phyloP scores from a whole-genome alignment of 768 basidiomycete species.

The Candolleomyces aberdarensis region DNA sequence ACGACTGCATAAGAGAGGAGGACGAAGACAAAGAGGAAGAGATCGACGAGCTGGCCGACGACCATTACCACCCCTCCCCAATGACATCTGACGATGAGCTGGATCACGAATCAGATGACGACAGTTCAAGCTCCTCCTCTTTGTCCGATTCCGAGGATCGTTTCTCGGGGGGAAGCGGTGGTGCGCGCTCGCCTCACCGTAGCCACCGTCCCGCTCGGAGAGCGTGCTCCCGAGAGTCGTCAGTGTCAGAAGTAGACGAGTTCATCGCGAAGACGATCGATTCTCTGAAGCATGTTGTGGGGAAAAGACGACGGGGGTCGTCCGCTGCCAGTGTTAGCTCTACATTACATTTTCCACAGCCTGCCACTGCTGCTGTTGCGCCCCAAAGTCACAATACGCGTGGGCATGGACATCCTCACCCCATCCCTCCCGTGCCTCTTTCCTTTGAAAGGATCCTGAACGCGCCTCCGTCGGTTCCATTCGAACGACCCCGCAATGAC shows the following conservation, averaged over 20 bases:
- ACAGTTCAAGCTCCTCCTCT: neutral
- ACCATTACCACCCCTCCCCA: neutral
- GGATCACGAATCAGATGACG: neutral
- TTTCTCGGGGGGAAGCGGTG: no score
- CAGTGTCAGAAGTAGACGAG: conserved; percentile 3
- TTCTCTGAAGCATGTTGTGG: conserved; percentile 1
- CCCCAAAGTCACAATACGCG: neutral
- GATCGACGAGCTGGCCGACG: neutral
- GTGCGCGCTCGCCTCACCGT: no score
- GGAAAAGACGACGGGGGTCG: neutral
- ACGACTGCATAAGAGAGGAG: neutral
- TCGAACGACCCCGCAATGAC: no score
- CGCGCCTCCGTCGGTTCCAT: no score
- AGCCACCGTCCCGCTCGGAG: neutral
- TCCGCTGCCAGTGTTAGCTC: neutral
- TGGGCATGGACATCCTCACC: neutral
- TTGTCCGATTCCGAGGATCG: no score
- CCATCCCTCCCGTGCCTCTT: neutral
- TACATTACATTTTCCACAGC: neutral
- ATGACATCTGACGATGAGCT: neutral
- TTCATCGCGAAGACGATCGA: conserved; percentile 4
- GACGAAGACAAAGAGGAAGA: neutral
- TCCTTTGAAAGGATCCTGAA: no score
- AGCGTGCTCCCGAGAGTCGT: neutral
- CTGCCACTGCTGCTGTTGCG: neutral